Base-by-base conservation (phyloP, 2,329 filamentous ascomycete species). In the Xylariales sp. region DNA sequence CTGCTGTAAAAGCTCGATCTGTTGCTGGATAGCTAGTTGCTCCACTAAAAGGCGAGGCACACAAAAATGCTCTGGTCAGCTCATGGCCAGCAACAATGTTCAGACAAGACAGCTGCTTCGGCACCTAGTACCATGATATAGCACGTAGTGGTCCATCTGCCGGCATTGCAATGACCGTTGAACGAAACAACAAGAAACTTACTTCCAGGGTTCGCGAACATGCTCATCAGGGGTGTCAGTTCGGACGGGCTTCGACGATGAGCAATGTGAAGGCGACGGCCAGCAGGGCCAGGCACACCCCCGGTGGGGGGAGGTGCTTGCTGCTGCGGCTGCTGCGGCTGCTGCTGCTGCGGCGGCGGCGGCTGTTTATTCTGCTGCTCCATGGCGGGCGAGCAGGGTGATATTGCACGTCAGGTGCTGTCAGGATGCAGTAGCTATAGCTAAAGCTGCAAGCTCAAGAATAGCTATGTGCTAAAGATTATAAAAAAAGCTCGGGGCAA, bases 201-300 rank as follows among this genome's bases (percentile, higher is more conserved):
- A 83, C 79, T 81, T 64, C 71, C 72, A 50, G 75, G 74, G 48
- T 76, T 78, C 49, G 72, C 65, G 65, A 78, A 88, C 88, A 81
- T 88, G 88, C 89, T 95, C 87, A 97, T 94, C 66, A 97, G 72
- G 49, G 91, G 93, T 42, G 91, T 97, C 66, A 97, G 76, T 76
- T 97, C 93, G 52, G 93, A 97, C 49, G 91, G 93, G 70, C 89
- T 96, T 67, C 91, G 84, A 61, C 91, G 85, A 73, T 97, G 91
- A 58, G 91, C 91, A 68, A 97, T 96, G 72, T 97, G 90, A 63
- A 97, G 80, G 63, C 90, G 85, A 61, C 91, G 89, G 59, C 89
- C 89, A 61, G 83, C 69, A 56, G 88, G 87, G 53, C 88, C 89
- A 61, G 72, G 72, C 43, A 81, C 75, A 56, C 76, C 76, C 58